Conservation (phyloP, 129 eudicot species). For the Erigeron canadensis region DNA sequence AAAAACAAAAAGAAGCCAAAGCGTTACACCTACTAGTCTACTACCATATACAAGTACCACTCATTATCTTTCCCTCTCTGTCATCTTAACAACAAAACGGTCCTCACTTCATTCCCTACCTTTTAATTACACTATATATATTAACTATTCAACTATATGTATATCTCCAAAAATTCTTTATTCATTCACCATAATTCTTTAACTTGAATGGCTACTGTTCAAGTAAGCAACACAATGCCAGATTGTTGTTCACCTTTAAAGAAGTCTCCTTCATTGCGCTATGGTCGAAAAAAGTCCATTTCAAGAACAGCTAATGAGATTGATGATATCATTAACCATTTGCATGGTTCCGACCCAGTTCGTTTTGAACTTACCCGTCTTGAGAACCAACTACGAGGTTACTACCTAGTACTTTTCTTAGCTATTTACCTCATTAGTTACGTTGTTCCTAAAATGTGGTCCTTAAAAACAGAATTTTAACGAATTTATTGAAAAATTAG, state of each 20-base stretch:
- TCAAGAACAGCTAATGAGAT: slow-evolving; percentile 53
- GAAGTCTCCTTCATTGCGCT: slow-evolving; percentile 48
- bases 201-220: slow-evolving; percentile 42
- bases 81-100: slow-evolving; percentile 29
- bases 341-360: slow-evolving; percentile 85
- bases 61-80: slow-evolving; percentile 21
- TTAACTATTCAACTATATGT: no score
- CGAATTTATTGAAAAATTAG: background rate
- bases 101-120: slow-evolving; percentile 9
- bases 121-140: slow-evolving; percentile 2
- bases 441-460: background rate
- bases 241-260: slow-evolving; percentile 35
- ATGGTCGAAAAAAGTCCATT: slow-evolving; percentile 40
- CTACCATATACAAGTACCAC: no score
- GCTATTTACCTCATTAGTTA: background rate
- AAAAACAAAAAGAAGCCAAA: background rate
- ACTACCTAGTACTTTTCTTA: background rate
- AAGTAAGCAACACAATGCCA: slow-evolving; percentile 25
- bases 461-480: background rate
- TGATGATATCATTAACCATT: slow-evolving; percentile 49
- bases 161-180: background rate
- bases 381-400: slow-evolving; percentile 77
- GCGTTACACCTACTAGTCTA: background rate
- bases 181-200: slow-evolving; percentile 12
- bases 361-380: slow-evolving; percentile 83